These are phyloP conservation scores for Saprolegnia parasitica DNA, from an alignment of 352 stramenopile genomes.

Conservation along the genomic window DNA sequence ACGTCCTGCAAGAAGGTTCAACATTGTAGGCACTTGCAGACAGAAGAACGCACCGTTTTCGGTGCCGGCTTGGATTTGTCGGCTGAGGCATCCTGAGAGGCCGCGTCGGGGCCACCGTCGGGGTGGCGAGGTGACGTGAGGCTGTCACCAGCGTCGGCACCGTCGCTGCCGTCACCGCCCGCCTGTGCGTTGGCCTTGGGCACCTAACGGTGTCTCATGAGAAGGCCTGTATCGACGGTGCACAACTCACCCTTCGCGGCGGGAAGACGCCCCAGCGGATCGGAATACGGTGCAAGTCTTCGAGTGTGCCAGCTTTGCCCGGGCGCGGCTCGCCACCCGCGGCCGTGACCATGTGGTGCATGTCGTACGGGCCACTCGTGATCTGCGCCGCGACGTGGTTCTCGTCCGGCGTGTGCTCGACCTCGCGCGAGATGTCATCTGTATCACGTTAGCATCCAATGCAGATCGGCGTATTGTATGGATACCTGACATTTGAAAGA, in stretches of 20 bases:
- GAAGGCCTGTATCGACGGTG: constrained; percentile 26
- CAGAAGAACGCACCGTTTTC: neutral
- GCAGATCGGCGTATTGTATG: too few relatives aligned
- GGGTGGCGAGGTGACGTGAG: neutral
- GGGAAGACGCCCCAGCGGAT: constrained; percentile 70
- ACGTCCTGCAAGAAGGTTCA: neutral
- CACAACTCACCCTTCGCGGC: constrained; percentile 35
- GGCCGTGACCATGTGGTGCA: constrained; percentile 65
- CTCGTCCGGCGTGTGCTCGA: constrained; percentile 54
- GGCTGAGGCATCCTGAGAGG: neutral
- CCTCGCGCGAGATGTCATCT: constrained; percentile 54
- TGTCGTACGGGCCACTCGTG: constrained; percentile 58
- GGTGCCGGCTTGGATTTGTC: constrained; percentile 15
- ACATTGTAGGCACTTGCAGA: neutral
- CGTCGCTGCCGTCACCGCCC: constrained; percentile 27
- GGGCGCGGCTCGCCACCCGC: constrained; percentile 32
- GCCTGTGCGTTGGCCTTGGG: constrained; percentile 30
- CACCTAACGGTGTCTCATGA: constrained; percentile 30
- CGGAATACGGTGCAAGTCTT: constrained; percentile 60
- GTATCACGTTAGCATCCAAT: neutral
- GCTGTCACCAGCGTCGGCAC: constrained; percentile 24
- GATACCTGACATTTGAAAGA: constrained; percentile 28
- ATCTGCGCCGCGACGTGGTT: constrained; percentile 61
- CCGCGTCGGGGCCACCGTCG: constrained; percentile 1
- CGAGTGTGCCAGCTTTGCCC: constrained; percentile 38